Base-by-base conservation (phyloP, 345 rosid species). In the Hypericum androsaemum region DNA sequence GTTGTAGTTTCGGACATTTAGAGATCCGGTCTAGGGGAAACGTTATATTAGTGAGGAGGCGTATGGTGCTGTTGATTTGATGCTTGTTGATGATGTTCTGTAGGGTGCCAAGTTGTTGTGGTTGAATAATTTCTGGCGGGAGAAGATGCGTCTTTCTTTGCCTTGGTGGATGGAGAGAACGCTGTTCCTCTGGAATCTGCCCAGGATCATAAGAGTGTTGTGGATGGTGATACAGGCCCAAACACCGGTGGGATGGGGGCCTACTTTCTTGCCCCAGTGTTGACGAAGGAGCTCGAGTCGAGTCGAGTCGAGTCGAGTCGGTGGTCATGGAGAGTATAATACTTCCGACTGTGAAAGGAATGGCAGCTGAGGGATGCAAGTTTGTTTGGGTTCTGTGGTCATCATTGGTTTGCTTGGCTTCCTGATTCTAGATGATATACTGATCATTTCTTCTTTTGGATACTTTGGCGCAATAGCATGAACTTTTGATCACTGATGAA, bases 161-260 rank as follows among this genome's bases (percentile, higher is more conserved):
- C 95, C 32, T 66, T 90, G 41, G 96, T 87, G 58, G 98, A 90
- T 67, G 98, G 96, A 49, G 94, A 84, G 70, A 81, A 88, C 70
- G 95, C 89, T 39, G 78, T 90, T 49, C 86, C 98, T 39, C 71
- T 84, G 32, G 96, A 90, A 72, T 90, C 95, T 62, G 98, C 98
- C 43, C 95, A 84, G 58, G 96, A 90, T 64, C 96, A 90, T 64
- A 90, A 87, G 74, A 75, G 95, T 35, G 98, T 90, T 53, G 96
- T 96, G 44, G 95, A 87, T 75, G 96, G 98, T 58, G 96, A 92
- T 65, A 84, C 80, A 0, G 95, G 96, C 39, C 94, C 96, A 10
- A 84, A 88, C 64, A 92, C 94, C 12, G 96, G 98, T 2, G 95
- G 96, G 37, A 90, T 87, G 96, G 96, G 98, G 41, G 96, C 98